Conservation (phyloP, 2,329 filamentous ascomycete species). For the Colletotrichum sp. region DNA sequence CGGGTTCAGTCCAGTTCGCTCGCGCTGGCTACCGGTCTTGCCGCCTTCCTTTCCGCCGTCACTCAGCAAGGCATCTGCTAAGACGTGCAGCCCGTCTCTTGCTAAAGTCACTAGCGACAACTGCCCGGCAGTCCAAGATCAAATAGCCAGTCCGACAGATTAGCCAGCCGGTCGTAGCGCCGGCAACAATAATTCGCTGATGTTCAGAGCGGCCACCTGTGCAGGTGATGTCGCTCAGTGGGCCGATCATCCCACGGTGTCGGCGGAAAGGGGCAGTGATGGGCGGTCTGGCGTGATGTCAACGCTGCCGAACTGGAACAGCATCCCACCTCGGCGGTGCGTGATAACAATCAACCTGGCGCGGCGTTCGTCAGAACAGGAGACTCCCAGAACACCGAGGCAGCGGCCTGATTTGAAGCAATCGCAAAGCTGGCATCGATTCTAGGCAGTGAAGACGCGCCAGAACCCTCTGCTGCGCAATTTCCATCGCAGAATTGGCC, state of each 20-base stretch:
- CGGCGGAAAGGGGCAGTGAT: conserved; percentile 7
- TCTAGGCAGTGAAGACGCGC: background rate
- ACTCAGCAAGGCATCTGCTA: background rate
- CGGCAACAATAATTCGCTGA: background rate
- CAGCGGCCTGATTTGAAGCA: background rate
- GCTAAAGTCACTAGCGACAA: background rate
- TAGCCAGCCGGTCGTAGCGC: background rate
- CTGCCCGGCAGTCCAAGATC: background rate
- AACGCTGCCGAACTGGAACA: background rate
- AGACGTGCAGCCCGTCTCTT: background rate
- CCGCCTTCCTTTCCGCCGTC: conserved; percentile 1
- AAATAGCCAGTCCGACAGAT: background rate
- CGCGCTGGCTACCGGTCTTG: background rate
- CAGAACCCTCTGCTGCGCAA: background rate
- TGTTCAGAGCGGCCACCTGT: background rate
- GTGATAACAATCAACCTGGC: background rate
- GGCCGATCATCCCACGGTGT: background rate
- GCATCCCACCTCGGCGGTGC: conserved; percentile 3
- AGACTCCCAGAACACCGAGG: background rate
- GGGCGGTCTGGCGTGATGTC: background rate
- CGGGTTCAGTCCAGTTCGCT: background rate
- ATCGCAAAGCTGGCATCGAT: background rate
- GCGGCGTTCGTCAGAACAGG: conserved; percentile 1
- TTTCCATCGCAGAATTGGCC: background rate
- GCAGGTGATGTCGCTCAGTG: background rate